Evolutionary conservation across 2,329 filamentous ascomycete species (phyloP).

Genomic region (Colletotrichum sojae): DNA sequence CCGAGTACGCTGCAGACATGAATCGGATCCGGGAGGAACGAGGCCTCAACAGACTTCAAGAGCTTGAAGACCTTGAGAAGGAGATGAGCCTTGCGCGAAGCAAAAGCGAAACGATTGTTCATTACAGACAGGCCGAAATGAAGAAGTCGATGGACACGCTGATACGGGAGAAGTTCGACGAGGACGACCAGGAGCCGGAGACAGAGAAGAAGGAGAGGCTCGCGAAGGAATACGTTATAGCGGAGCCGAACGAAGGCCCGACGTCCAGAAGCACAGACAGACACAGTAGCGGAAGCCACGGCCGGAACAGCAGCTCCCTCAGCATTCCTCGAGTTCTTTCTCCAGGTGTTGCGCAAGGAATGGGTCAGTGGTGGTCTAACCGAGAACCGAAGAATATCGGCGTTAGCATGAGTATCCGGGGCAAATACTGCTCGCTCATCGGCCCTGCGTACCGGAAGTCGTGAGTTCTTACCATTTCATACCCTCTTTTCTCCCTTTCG

Average conservation of each 20-base stretch:
- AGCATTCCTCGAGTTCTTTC: slow-evolving; percentile 2
- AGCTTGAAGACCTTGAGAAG: slow-evolving; percentile 11
- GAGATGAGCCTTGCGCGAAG: slow-evolving; percentile 4
- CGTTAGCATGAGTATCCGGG: slow-evolving; percentile 17
- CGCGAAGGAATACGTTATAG: slow-evolving; percentile 9
- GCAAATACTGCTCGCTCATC: slow-evolving; percentile 17
- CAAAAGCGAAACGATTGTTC: slow-evolving; percentile 6
- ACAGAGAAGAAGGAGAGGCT: slow-evolving; percentile 14
- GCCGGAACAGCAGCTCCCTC: neutral
- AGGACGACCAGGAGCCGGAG: slow-evolving; percentile 5
- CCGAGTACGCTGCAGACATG: neutral
- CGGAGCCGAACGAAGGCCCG: neutral
- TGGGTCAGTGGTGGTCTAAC: slow-evolving; percentile 13
- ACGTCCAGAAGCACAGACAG: neutral
- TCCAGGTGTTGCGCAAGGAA: slow-evolving; percentile 4
- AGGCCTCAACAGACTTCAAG: slow-evolving; percentile 8
- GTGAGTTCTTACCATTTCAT: slow-evolving; percentile 6
- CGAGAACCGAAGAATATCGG: slow-evolving; percentile 7
- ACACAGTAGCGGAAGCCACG: neutral
- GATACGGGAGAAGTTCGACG: slow-evolving; percentile 14
- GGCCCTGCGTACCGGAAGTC: slow-evolving; percentile 19
- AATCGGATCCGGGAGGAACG: slow-evolving; percentile 2
- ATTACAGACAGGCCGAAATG: slow-evolving; percentile 10
- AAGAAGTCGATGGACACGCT: slow-evolving; percentile 22
- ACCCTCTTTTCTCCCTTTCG: neutral